A percentile compares a stretch with the other conserved stretches of the same genome.
Evolutionary conservation across 495 filamentous ascomycete genomes (phyloP).

Genomic region (Xanthoparmelia taractica): DNA sequence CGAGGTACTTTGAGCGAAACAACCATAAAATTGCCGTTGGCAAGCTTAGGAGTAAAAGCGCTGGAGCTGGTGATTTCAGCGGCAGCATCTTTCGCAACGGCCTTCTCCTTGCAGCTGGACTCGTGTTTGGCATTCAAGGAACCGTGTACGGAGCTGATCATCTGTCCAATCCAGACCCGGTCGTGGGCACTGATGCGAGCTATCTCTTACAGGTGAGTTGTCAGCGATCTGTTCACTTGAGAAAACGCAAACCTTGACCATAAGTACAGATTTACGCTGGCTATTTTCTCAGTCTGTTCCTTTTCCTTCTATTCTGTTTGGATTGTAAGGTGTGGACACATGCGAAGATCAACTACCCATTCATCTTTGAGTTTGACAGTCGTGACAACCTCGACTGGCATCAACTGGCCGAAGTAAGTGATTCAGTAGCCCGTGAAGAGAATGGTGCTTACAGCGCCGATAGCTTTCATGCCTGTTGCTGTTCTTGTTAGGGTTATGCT

Average conservation of each 20-base stretch:
- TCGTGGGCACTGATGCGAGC: conserved; percentile 47
- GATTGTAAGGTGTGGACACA: conserved; percentile 73
- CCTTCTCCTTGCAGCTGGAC: conserved; percentile 64
- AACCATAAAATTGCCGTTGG: conserved; percentile 85
- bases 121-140: conserved; percentile 66
- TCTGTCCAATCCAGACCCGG: conserved; percentile 41
- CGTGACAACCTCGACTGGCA: conserved; percentile 81
- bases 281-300: conserved; percentile 67
- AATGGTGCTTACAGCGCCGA: conserved; percentile 14
- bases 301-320: conserved; percentile 68
- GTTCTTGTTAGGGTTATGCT: conserved; percentile 65
- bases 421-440: background rate
- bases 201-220: conserved; percentile 64
- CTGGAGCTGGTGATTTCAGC: conserved; percentile 60
- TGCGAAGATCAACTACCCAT: conserved; percentile 86
- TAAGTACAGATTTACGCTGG: conserved; percentile 66
- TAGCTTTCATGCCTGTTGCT: conserved; percentile 69
- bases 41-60: conserved; percentile 65
- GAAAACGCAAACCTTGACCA: conserved; percentile 26
- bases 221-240: conserved; percentile 8
- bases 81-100: conserved; percentile 71
- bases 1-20: conserved; percentile 81
- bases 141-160: conserved; percentile 57
- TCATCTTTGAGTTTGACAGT: conserved; percentile 93
- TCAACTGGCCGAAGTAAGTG: conserved; percentile 63